phyloP scores from a whole-genome alignment of 2,329 filamentous ascomycete genomes.

The Whalleya microplaca region DNA sequence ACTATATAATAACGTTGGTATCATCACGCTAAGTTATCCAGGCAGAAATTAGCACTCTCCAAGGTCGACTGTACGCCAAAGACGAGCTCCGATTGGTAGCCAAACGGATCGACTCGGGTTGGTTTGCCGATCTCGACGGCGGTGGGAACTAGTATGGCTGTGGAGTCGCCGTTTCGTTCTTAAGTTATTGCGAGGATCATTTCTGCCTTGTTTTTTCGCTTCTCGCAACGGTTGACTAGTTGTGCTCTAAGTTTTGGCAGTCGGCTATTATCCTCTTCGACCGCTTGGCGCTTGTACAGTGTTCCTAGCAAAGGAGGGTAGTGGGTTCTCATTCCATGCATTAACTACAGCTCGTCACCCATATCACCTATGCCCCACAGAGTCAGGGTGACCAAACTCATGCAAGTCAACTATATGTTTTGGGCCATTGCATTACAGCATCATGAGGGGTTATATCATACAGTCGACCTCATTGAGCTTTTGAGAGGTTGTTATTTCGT shows the following conservation, averaged over 20 bases:
- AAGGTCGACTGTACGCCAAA: background rate
- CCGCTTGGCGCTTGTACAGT: slow-evolving; percentile 6
- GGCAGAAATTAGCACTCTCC: slow-evolving; percentile 4
- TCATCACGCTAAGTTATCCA: slow-evolving; percentile 6
- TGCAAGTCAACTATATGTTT: background rate
- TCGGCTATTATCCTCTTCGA: slow-evolving; percentile 2
- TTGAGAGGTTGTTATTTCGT: background rate
- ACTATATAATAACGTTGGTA: background rate
- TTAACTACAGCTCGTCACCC: background rate
- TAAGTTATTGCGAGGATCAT: slow-evolving; percentile 1
- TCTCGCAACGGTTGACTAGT: background rate
- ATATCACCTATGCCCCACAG: slow-evolving; percentile 1
- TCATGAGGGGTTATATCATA: background rate
- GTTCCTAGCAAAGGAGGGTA: background rate
- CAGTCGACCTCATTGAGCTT: background rate
- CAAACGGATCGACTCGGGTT: background rate
- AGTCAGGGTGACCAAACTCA: background rate
- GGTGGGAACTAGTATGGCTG: background rate
- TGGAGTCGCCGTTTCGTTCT: background rate
- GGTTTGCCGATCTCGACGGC: background rate
- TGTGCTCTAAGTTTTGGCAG: background rate
- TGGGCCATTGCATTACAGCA: background rate
- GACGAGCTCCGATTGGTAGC: background rate
- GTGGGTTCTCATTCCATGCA: background rate
- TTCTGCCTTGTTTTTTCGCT: background rate